A percentile compares a stretch with the other conserved stretches of the same genome.
Evolutionary conservation across 73 alveolate species (phyloP).

Genomic region (Diophrys sp.): DNA sequence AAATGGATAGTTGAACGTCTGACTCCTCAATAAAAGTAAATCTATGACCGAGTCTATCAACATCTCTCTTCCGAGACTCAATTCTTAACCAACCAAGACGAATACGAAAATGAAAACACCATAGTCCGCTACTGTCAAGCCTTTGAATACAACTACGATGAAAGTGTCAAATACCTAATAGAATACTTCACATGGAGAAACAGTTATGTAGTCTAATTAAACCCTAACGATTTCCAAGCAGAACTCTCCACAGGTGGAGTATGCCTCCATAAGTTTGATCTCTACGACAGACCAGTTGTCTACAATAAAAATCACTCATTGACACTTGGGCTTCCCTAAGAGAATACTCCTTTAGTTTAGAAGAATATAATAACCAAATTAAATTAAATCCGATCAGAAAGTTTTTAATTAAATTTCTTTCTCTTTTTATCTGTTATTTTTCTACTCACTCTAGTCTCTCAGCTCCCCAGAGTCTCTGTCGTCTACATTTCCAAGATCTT

Average conservation of each 20-base stretch:
- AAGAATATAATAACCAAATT: no score
- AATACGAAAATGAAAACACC: background rate
- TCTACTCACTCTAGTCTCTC: no score
- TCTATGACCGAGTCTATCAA: background rate
- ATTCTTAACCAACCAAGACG: background rate
- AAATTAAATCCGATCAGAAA: no score
- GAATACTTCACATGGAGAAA: background rate
- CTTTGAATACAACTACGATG: background rate
- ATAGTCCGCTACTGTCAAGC: background rate
- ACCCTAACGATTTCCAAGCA: background rate
- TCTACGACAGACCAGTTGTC: background rate
- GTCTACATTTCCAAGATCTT: no score
- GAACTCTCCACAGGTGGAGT: background rate
- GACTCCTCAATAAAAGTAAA: no score
- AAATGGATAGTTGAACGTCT: background rate
- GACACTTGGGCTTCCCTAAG: no score
- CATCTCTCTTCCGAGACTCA: background rate
- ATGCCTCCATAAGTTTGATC: background rate
- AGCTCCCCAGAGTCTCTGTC: no score
- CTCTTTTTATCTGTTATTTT: no score
- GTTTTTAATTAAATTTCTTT: no score
- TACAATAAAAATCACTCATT: no score
- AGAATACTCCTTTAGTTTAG: no score
- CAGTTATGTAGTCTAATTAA: background rate
- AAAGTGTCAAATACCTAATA: background rate